Evolutionary conservation across 139 green algal species (phyloP), one percentile per base, ranked within the genome.

Genomic region (Chlorella sorokiniana): DNA sequence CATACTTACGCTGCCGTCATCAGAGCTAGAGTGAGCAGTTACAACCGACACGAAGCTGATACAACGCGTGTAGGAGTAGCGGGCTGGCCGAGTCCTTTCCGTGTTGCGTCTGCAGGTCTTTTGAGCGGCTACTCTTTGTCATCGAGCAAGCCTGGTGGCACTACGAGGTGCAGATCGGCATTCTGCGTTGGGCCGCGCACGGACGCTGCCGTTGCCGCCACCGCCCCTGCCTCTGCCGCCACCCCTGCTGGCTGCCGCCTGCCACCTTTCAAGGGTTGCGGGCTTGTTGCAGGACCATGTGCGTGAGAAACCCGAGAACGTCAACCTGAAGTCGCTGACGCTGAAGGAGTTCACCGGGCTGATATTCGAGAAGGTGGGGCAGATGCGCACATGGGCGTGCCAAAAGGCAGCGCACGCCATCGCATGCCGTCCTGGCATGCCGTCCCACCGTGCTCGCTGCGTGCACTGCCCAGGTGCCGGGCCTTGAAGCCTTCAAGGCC

Each of bases 91-190:
- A 59, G 48, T 25, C 48, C 11, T 54, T 22, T 71, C 56, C 25
- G 3, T 41, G 8, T 14, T 41, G n/a, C 27, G 1, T 40, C 27
- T 81, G 79, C 84, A 97, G 93, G 81, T 90, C 91, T 33, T 94
- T 94, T 31, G 94, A 98, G 79, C 89, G 93, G 59, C 88, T 99
- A 1, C 88, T 98, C 59, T 99, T 99, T 68, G 74, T 95, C 0
- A 91, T 99, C 0, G 96, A 99, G 79, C 92, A 98, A 81, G 96
- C 96, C 6, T 95, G 96, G 89, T 99, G 96, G 96, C 97, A 96
- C 69, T 99, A 99, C 83, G 95, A 99, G 89, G 96, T 96, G 56
- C 64, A n/a, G 27, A 20, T 68, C 27, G 35, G 44, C 31, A 2
- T 56, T 2, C 6, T 3, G 52, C 25, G 35, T 14, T n/a, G 20